Conservation (phyloP, 164 flowering plant genomes). For the Stephania cephalantha region DNA sequence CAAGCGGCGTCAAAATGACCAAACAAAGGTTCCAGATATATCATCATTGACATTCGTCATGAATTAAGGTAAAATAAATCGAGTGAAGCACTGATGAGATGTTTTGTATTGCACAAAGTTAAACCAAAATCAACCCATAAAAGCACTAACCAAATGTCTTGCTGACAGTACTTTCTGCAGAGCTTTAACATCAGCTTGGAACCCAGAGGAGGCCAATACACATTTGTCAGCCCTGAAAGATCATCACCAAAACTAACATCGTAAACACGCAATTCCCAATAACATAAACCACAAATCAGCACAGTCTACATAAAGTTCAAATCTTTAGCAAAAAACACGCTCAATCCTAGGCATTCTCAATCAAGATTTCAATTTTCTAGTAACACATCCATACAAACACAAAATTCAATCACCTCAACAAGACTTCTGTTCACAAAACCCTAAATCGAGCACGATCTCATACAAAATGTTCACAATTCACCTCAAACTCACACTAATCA, state of each 20-base stretch:
- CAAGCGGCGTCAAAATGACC: not conserved
- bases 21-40: not conserved
- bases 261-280: not conserved
- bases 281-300: not conserved
- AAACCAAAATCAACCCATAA: not conserved
- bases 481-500: not conserved
- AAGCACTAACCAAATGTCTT: conserved; percentile 65
- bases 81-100: too few species aligned
- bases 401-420: not conserved
- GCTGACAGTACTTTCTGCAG: conserved; percentile 82
- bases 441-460: not conserved
- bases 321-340: not conserved
- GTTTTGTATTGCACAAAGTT: not conserved
- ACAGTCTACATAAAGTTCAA: not conserved
- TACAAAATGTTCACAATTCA: not conserved
- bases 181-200: conserved; percentile 94
- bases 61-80: not conserved
- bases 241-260: conserved; percentile 6
- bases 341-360: not conserved
- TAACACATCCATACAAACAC: not conserved
- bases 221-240: conserved; percentile 68
- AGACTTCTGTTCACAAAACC: not conserved
- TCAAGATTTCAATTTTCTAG: not conserved
- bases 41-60: not conserved
- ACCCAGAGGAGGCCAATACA: conserved; percentile 92